These are phyloP conservation scores for Aegilops tauschii DNA, from an alignment of 176 grass and related monocot genomes.

Conservation along the genomic window DNA sequence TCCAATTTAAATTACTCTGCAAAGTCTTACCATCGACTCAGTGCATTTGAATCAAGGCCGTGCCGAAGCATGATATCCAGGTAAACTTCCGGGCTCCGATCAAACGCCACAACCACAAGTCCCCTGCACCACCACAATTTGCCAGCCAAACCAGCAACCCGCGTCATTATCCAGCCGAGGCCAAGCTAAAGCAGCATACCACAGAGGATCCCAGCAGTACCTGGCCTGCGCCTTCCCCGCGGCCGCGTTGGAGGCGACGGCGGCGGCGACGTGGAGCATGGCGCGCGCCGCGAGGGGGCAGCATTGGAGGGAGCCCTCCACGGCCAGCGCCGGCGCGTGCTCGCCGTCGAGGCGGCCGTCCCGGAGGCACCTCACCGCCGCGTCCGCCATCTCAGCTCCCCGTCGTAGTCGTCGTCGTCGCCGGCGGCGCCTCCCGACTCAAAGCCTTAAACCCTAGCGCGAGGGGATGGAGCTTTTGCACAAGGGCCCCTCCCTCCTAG, in stretches of 20 bases:
- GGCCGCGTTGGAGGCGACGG: slow-evolving; percentile 40
- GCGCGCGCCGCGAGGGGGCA: slow-evolving; percentile 37
- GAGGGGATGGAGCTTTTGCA: not conserved
- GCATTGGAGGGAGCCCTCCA: slow-evolving; percentile 44
- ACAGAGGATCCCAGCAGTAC: not conserved
- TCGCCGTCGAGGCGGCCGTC: slow-evolving; percentile 67
- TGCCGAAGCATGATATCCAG: slow-evolving; percentile 38
- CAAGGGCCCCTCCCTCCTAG: not conserved
- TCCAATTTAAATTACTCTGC: not conserved
- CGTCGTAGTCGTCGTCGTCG: not conserved
- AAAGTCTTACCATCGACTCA: slow-evolving; percentile 51
- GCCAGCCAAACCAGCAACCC: slow-evolving; percentile 10
- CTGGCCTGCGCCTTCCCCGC: slow-evolving; percentile 54
- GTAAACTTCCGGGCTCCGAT: slow-evolving; percentile 66
- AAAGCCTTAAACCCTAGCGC: slow-evolving; percentile 38
- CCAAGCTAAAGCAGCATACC: not conserved
- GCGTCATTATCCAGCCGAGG: not conserved
- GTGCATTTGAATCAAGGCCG: slow-evolving; percentile 45
- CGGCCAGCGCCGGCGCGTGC: slow-evolving; percentile 50
- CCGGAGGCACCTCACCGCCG: slow-evolving; percentile 46
- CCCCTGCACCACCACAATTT: slow-evolving; percentile 45
- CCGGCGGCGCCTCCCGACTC: not conserved
- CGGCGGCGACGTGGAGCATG: slow-evolving; percentile 48
- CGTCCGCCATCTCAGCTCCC: slow-evolving; percentile 48
- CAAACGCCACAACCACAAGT: slow-evolving; percentile 62